Evolutionary conservation across 345 rosid genomes (phyloP).

Genomic region (Camelina neglecta): DNA sequence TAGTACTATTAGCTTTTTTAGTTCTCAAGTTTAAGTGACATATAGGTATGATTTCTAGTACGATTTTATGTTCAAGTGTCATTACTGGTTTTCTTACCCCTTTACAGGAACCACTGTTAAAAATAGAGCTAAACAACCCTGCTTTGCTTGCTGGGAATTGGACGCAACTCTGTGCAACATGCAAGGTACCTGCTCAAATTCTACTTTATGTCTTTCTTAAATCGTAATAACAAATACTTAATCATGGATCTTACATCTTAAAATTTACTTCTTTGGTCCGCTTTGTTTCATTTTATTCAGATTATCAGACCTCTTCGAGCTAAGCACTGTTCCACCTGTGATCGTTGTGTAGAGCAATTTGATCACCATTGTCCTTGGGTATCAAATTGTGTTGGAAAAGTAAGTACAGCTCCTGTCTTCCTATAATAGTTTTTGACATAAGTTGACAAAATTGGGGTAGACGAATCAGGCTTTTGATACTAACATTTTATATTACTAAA

Average conservation of each 20-base stretch:
- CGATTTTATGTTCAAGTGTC: slow-evolving; percentile 20
- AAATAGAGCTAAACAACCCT: slow-evolving; percentile 88
- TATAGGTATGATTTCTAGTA: not conserved
- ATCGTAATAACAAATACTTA: slow-evolving; percentile 4
- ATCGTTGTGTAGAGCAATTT: slow-evolving; percentile 97
- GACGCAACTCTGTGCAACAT: slow-evolving; percentile 97
- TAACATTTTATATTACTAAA: slow-evolving; percentile 9
- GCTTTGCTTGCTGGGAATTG: slow-evolving; percentile 96
- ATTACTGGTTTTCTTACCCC: slow-evolving; percentile 26
- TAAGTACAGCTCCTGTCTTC: slow-evolving; percentile 38
- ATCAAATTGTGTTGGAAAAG: slow-evolving; percentile 98
- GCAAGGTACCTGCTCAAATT: slow-evolving; percentile 69
- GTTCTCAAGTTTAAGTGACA: slow-evolving; percentile 19
- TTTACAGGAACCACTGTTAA: slow-evolving; percentile 83
- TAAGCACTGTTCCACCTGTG: slow-evolving; percentile 93
- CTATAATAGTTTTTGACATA: slow-evolving; percentile 12
- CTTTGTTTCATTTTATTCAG: slow-evolving; percentile 46
- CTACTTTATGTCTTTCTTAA: slow-evolving; percentile 16
- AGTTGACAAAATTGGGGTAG: slow-evolving; percentile 4
- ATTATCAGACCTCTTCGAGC: slow-evolving; percentile 98
- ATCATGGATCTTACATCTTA: slow-evolving; percentile 21
- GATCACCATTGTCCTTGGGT: slow-evolving; percentile 99
- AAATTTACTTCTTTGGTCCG: slow-evolving; percentile 15
- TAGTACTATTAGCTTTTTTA: slow-evolving; percentile 43
- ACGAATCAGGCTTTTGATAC: slow-evolving; percentile 29